Percentiles rank a stretch among this genome's conserved stretches.
Evolutionary conservation across 148 eudicot species (phyloP).

Genomic region (Beta vulgaris): DNA sequence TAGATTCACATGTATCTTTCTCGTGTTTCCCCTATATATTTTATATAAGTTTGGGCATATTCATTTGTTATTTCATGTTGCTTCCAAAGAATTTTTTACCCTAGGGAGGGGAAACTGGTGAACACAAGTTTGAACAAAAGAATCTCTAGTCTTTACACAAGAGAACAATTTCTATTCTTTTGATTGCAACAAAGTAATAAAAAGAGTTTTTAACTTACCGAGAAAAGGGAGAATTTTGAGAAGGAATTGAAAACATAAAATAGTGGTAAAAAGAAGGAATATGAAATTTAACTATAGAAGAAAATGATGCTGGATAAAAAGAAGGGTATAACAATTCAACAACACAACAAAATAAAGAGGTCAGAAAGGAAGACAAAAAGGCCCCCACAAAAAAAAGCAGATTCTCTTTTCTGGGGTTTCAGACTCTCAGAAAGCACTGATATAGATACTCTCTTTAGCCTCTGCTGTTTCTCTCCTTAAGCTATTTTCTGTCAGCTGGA

Average conservation of each 20-base stretch:
- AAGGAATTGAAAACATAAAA: background rate
- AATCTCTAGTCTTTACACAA: constrained; percentile 10
- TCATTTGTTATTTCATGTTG: too few relatives aligned
- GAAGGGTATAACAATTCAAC: background rate
- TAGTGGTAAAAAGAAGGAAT: too few relatives aligned
- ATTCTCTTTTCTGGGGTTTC: constrained; percentile 22
- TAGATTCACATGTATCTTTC: too few relatives aligned
- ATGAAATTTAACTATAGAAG: too few relatives aligned
- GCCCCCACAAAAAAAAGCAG: constrained; percentile 24
- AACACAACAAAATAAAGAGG: background rate
- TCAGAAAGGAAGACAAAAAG: constrained; percentile 6
- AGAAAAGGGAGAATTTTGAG: constrained; percentile 1
- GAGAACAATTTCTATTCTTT: constrained; percentile 13
- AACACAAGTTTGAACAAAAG: background rate
- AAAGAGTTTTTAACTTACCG: background rate
- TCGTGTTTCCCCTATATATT: too few relatives aligned
- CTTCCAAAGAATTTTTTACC: background rate
- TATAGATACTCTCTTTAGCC: background rate
- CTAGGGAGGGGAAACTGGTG: background rate
- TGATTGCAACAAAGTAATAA: background rate
- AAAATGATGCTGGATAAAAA: background rate
- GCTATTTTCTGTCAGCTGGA: background rate
- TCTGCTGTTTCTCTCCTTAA: background rate
- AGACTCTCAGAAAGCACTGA: constrained; percentile 15
- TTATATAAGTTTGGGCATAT: too few relatives aligned